Evolutionary conservation across 441 rosid genomes (phyloP).

Genomic region (Pelargonium cotyledonis): DNA sequence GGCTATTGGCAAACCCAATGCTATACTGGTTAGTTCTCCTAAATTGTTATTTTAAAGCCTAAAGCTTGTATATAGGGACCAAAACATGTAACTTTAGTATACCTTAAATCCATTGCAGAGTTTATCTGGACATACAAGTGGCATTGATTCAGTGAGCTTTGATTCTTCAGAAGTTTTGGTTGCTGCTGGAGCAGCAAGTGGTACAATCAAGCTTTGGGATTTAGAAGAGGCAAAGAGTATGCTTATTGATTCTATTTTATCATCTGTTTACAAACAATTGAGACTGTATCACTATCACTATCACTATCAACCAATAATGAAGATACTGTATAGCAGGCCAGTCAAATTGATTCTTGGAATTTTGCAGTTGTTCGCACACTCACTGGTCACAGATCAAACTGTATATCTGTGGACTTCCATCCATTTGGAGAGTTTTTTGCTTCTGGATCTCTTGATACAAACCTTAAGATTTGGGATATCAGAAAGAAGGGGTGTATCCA

Average conservation of each 20-base stretch:
- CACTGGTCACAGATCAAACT: conserved; percentile 94
- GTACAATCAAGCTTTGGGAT: conserved; percentile 98
- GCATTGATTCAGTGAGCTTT: conserved; percentile 92
- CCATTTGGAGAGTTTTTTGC: conserved; percentile 99
- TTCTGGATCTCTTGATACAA: conserved; percentile 92
- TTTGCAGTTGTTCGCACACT: conserved; percentile 77
- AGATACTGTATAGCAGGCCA: not conserved
- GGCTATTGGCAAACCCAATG: conserved; percentile 99
- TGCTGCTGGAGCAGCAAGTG: conserved; percentile 99
- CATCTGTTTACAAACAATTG: not conserved
- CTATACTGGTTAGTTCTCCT: conserved; percentile 63
- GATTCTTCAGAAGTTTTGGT: conserved; percentile 86
- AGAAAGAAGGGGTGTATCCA: conserved; percentile 97
- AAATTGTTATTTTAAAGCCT: not conserved
- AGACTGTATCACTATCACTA: not conserved
- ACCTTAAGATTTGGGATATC: conserved; percentile 99
- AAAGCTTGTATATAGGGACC: not conserved
- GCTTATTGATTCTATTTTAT: conserved; percentile 24
- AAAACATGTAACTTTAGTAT: not conserved
- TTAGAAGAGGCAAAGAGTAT: conserved; percentile 93
- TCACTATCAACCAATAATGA: not conserved
- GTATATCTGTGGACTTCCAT: conserved; percentile 92
- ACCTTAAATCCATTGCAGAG: conserved; percentile 42
- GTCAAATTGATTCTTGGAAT: conserved; percentile 5
- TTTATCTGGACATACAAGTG: conserved; percentile 89